phyloP scores from a whole-genome alignment of 495 filamentous ascomycete genomes.

The Talaromyces proteolyticus region DNA sequence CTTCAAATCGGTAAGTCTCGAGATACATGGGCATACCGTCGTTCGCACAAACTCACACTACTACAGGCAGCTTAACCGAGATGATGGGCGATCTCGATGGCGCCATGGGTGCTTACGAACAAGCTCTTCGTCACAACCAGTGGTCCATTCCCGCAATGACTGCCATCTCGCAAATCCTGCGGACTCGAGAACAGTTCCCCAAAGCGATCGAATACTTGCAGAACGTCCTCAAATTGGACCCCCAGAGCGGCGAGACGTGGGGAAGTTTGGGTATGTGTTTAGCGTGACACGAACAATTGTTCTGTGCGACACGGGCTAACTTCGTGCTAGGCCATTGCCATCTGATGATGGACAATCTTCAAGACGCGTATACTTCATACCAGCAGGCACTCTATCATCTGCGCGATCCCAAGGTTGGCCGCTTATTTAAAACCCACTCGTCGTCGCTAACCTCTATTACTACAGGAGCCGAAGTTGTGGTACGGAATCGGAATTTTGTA shows the following conservation, averaged over 20 bases:
- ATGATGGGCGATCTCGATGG: constrained; percentile 83
- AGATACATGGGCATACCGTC: background rate
- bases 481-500: constrained; percentile 99
- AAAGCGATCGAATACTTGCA: constrained; percentile 92
- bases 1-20: constrained; percentile 73
- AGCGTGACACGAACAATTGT: constrained; percentile 5
- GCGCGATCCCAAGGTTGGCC: constrained; percentile 81
- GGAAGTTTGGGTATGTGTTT: constrained; percentile 70
- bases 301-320: constrained; percentile 9
- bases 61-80: constrained; percentile 75
- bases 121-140: constrained; percentile 78
- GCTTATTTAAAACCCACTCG: background rate
- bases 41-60: background rate
- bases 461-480: constrained; percentile 93
- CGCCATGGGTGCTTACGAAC: constrained; percentile 82
- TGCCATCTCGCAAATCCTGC: constrained; percentile 82
- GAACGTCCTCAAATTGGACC: constrained; percentile 85
- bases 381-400: constrained; percentile 93
- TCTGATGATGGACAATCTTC: constrained; percentile 98
- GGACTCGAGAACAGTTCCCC: constrained; percentile 87
- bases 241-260: constrained; percentile 90
- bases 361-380: constrained; percentile 97
- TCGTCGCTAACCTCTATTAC: background rate
- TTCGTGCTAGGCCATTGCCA: constrained; percentile 73
- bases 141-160: constrained; percentile 94